These are phyloP conservation scores for Mycosphaerella sp. DNA, from an alignment of 2,329 filamentous ascomycete genomes.

Conservation along the genomic window DNA sequence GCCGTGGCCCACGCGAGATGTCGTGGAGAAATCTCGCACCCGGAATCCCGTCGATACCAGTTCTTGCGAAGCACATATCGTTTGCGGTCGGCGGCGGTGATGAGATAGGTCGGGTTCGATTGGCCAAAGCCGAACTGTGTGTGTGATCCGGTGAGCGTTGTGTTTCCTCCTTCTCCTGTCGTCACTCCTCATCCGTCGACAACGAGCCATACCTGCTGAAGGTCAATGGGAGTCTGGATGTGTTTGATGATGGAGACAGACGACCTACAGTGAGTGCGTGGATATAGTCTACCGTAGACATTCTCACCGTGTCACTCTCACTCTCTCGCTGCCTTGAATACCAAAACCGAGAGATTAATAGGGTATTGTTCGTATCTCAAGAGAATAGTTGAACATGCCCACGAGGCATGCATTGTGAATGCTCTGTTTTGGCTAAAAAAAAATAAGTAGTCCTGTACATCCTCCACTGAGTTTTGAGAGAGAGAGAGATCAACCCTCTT, in stretches of 20 bases:
- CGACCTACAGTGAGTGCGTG: not conserved
- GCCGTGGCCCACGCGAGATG: slow-evolving; percentile 58
- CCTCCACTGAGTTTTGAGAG: not conserved
- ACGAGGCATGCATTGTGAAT: too few species aligned
- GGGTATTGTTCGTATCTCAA: too few species aligned
- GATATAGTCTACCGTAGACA: not conserved
- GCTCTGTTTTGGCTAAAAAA: too few species aligned
- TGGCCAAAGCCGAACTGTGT: slow-evolving; percentile 74
- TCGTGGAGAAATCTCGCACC: slow-evolving; percentile 59
- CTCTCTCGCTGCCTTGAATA: too few species aligned
- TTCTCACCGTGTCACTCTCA: too few species aligned
- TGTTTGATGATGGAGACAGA: not conserved
- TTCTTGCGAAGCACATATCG: slow-evolving; percentile 95
- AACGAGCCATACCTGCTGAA: slow-evolving; percentile 53
- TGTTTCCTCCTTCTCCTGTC: too few species aligned
- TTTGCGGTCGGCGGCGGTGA: slow-evolving; percentile 62
- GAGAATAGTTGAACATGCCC: too few species aligned
- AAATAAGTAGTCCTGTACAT: too few species aligned
- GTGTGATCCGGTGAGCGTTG: not conserved
- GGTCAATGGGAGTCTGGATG: slow-evolving; percentile 70
- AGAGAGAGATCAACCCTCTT: slow-evolving; percentile 49
- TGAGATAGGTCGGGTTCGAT: slow-evolving; percentile 92
- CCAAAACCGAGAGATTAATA: too few species aligned
- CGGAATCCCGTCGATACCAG: slow-evolving; percentile 63
- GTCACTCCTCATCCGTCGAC: too few species aligned